A percentile compares a stretch with the other conserved stretches of the same genome.
Evolutionary conservation across 2,329 filamentous ascomycete genomes (phyloP).

Genomic region (Scedosporium dehoogii): DNA sequence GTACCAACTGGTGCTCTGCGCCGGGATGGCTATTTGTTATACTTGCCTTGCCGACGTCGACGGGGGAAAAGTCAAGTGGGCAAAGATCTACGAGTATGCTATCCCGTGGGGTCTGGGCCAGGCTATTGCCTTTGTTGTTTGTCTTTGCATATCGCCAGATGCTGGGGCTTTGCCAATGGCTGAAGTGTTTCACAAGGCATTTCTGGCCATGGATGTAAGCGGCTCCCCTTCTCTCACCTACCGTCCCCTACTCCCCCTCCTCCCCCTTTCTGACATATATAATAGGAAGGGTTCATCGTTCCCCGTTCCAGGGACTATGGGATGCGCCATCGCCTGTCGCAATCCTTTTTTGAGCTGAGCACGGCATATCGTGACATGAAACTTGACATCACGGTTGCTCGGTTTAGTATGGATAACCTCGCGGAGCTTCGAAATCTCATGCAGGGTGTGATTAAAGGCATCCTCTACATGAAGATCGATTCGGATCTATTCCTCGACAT

Average conservation of each 20-base stretch:
- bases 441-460: conserved; percentile 42
- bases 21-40: conserved; percentile 45
- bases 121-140: conserved; percentile 39
- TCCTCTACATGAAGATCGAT: conserved; percentile 41
- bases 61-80: conserved; percentile 31
- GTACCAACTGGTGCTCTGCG: conserved; percentile 44
- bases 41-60: conserved; percentile 41
- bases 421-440: conserved; percentile 41
- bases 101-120: conserved; percentile 48
- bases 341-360: conserved; percentile 45
- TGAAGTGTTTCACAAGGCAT: conserved; percentile 33
- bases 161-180: conserved; percentile 44
- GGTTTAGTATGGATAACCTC: conserved; percentile 40
- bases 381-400: conserved; percentile 45
- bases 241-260: no score
- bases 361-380: conserved; percentile 45
- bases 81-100: conserved; percentile 39
- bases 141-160: conserved; percentile 39
- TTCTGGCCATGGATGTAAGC: conserved; percentile 34
- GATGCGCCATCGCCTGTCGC: conserved; percentile 33
- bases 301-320: conserved; percentile 19
- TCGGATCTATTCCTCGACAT: conserved; percentile 31
- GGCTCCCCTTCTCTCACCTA: background rate
- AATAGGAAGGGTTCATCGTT: conserved; percentile 23
- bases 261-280: no score